Conservation (phyloP, 345 rosid genomes). For the Angophora floribunda region DNA sequence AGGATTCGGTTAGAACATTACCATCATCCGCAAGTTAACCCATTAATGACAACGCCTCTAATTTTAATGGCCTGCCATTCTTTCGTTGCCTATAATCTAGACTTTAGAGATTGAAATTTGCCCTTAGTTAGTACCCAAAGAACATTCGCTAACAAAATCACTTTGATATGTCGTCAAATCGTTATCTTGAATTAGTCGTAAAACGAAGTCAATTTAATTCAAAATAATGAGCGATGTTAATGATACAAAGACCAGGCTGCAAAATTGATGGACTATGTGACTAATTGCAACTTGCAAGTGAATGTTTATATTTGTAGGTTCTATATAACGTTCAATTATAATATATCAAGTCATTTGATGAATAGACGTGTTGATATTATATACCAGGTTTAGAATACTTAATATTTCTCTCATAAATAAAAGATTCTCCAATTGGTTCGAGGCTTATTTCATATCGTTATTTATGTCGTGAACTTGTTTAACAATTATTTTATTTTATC, state of each 20-base stretch:
- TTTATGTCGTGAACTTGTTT: background rate
- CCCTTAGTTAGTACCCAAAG: accelerated
- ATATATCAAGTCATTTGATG: background rate
- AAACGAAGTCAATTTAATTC: too few species aligned
- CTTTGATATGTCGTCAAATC: background rate
- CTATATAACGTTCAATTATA: background rate
- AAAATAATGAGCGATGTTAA: too few species aligned
- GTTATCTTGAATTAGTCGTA: background rate
- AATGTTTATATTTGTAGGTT: too few species aligned
- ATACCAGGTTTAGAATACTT: too few species aligned
- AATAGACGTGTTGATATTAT: background rate
- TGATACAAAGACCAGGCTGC: background rate
- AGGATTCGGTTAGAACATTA: background rate
- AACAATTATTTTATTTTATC: background rate
- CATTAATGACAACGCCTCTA: background rate
- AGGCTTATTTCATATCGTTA: background rate
- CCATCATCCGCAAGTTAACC: background rate
- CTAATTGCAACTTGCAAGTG: too few species aligned
- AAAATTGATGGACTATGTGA: background rate
- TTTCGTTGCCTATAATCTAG: background rate
- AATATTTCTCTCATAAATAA: background rate
- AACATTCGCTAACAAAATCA: background rate
- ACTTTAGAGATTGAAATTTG: background rate
- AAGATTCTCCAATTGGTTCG: background rate
- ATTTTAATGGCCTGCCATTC: background rate